Conservation (phyloP, 1,284 basidiomycete species). For the Cerrena zonata region DNA sequence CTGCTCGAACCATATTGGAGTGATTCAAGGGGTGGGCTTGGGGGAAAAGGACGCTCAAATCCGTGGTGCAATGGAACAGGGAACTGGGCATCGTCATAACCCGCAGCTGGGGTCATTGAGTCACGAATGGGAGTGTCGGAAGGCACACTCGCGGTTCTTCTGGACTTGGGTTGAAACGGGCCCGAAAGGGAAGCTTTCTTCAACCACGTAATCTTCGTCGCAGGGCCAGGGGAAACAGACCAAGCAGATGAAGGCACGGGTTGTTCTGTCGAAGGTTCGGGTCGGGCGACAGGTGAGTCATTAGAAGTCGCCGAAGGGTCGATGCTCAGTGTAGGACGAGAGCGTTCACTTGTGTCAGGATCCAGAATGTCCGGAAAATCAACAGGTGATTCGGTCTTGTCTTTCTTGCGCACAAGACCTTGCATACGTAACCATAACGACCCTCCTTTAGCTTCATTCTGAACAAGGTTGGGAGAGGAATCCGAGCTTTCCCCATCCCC, state of each 20-base stretch:
- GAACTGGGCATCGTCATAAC: constrained; percentile 24
- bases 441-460: background rate
- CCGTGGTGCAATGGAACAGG: constrained; percentile 53
- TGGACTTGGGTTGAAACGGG: constrained; percentile 22
- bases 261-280: constrained; percentile 12
- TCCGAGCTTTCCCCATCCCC: constrained; percentile 25
- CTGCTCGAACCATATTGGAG: constrained; percentile 11
- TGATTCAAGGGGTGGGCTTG: constrained; percentile 18
- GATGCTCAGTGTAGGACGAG: constrained; percentile 40
- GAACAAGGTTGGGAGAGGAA: constrained; percentile 7
- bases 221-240: constrained; percentile 36
- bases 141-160: constrained; percentile 30
- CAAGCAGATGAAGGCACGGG: constrained; percentile 31
- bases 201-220: constrained; percentile 33
- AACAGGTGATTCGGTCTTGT: constrained; percentile 6
- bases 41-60: constrained; percentile 30
- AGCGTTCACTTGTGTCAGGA: constrained; percentile 13
- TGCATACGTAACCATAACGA: constrained; percentile 18
- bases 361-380: constrained; percentile 1
- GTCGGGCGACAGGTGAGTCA: constrained; percentile 2
- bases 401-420: constrained; percentile 26
- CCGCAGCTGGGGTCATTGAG: constrained; percentile 16
- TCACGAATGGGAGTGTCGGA: constrained; percentile 14
- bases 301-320: constrained; percentile 18
- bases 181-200: constrained; percentile 20